Evolutionary conservation across 192 early-diverging fungal species (phyloP).

Genomic region (Chytriomyces hyalinus): DNA sequence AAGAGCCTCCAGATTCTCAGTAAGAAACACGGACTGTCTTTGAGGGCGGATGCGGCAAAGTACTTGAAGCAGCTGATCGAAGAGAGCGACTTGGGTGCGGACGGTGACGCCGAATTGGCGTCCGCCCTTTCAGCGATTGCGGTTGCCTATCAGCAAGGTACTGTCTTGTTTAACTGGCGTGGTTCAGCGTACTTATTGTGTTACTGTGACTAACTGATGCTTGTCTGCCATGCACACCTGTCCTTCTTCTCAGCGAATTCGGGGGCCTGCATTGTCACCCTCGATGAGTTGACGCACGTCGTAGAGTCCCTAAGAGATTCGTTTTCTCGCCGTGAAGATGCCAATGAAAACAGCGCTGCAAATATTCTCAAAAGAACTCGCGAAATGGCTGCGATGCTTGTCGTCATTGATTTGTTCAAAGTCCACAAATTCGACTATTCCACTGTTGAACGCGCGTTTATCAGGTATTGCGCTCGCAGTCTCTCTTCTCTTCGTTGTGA

Average conservation of each 20-base stretch:
- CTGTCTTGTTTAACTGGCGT: background rate
- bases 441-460: conserved; percentile 69
- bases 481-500: background rate
- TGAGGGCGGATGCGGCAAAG: conserved; percentile 74
- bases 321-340: conserved; percentile 20
- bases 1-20: conserved; percentile 62
- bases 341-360: conserved; percentile 29
- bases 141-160: conserved; percentile 75
- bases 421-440: conserved; percentile 74
- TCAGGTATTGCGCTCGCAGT: conserved; percentile 33
- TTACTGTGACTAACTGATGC: no score
- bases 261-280: conserved; percentile 30
- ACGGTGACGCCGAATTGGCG: conserved; percentile 39
- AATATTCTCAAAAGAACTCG: conserved; percentile 43
- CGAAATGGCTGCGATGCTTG: conserved; percentile 61
- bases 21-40: conserved; percentile 77
- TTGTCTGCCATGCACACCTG: no score
- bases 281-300: conserved; percentile 54
- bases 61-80: conserved; percentile 65
- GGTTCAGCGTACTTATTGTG: background rate
- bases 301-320: conserved; percentile 54
- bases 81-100: conserved; percentile 43
- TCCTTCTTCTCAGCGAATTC: no score
- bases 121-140: conserved; percentile 74
- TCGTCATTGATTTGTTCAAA: conserved; percentile 77